These are phyloP conservation scores for Alternaria sp. DNA, from an alignment of 2,329 filamentous ascomycete species.

Conservation along the genomic window DNA sequence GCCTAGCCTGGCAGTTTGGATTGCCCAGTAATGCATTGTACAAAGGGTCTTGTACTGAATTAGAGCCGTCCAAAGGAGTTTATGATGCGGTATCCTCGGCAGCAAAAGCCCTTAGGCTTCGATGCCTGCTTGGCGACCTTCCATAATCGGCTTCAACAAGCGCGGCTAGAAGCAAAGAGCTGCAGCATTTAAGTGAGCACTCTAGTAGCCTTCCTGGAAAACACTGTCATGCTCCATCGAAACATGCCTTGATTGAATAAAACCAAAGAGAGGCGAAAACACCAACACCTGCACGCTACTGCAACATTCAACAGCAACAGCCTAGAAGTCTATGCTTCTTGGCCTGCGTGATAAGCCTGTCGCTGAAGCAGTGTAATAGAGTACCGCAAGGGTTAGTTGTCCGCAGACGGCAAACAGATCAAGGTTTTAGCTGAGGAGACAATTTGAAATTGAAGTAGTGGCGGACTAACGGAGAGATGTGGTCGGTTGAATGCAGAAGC, in stretches of 20 bases:
- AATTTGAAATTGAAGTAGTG: background rate
- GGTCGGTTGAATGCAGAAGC: constrained; percentile 8
- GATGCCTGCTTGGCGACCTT: constrained; percentile 4
- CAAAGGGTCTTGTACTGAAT: constrained; percentile 1
- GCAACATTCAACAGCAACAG: background rate
- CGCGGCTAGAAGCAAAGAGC: background rate
- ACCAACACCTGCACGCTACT: constrained; percentile 1
- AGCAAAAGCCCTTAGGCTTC: constrained; percentile 3
- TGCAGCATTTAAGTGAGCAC: background rate
- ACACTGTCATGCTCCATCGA: background rate
- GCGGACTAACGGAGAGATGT: background rate
- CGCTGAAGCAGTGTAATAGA: constrained; percentile 1
- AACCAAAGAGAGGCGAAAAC: constrained; percentile 6
- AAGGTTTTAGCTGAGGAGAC: background rate
- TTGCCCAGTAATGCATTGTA: constrained; percentile 1
- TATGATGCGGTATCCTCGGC: background rate
- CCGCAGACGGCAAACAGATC: constrained; percentile 3
- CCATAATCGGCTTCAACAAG: background rate
- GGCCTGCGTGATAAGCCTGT: constrained; percentile 4
- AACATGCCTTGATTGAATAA: constrained; percentile 1
- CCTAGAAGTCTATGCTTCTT: background rate
- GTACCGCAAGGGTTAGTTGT: background rate
- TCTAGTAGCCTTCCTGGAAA: background rate
- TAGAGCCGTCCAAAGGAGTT: background rate
- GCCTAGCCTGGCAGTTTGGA: background rate